A percentile compares a stretch with the other conserved stretches of the same genome.
These are phyloP conservation scores for Lactifluus rugatus DNA, from an alignment of 768 basidiomycete species.

Conservation along the genomic window DNA sequence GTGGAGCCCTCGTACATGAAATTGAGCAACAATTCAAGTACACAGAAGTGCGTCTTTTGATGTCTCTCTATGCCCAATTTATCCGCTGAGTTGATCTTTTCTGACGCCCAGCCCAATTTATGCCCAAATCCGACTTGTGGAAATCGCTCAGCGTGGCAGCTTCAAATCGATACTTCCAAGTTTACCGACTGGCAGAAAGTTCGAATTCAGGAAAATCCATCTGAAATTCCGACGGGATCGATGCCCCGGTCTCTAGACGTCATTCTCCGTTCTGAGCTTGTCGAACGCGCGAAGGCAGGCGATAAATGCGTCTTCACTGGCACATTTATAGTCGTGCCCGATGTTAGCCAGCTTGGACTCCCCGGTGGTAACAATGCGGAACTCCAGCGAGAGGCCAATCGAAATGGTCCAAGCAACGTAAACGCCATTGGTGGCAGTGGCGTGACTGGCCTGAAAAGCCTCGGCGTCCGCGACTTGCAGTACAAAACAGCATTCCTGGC, in stretches of 20 bases:
- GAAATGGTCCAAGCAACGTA: conserved; percentile 46
- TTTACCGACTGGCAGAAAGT: conserved; percentile 99
- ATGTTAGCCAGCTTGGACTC: conserved; percentile 90
- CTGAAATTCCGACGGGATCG: conserved; percentile 95
- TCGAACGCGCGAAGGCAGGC: conserved; percentile 98
- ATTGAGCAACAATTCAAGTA: conserved; percentile 99
- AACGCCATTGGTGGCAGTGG: conserved; percentile 67
- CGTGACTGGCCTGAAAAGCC: conserved; percentile 86
- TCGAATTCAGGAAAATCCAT: conserved; percentile 96
- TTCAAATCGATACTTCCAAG: conserved; percentile 91
- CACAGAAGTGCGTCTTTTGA: conserved; percentile 59
- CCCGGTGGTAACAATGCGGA: conserved; percentile 91
- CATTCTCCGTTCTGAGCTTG: conserved; percentile 88
- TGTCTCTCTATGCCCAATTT: not conserved
- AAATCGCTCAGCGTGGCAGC: conserved; percentile 83
- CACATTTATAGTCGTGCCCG: conserved; percentile 96
- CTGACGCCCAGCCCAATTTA: conserved; percentile 59
- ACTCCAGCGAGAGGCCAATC: conserved; percentile 77
- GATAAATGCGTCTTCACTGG: conserved; percentile 98
- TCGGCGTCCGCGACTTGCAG: conserved; percentile 91
- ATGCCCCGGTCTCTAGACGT: conserved; percentile 98
- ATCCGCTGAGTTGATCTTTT: not conserved
- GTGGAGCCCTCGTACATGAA: conserved; percentile 77
- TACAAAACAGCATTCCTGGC: conserved; percentile 99
- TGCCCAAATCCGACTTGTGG: conserved; percentile 94